Evolutionary conservation across 768 basidiomycete species (phyloP).

Genomic region (Leucocoprinus leucothites): DNA sequence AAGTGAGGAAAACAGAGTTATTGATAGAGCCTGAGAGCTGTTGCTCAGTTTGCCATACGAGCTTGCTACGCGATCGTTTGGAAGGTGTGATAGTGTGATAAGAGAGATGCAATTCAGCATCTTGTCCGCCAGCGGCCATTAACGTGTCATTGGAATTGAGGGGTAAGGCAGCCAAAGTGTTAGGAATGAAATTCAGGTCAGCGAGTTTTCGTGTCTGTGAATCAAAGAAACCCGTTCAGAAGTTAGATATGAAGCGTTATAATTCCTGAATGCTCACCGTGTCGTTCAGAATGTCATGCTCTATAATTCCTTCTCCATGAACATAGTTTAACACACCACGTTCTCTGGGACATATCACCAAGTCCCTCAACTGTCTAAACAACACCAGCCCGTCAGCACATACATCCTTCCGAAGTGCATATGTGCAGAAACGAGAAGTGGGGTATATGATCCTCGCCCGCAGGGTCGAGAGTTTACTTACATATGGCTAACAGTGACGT

Average conservation of each 20-base stretch:
- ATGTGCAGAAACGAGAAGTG: conserved; percentile 13
- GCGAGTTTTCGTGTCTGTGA: conserved; percentile 41
- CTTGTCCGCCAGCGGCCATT: conserved; percentile 62
- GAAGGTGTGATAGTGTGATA: conserved; percentile 13
- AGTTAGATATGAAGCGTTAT: conserved; percentile 12
- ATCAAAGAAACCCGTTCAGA: not conserved
- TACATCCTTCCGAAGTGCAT: not conserved
- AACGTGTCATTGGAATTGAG: conserved; percentile 46
- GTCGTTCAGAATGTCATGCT: conserved; percentile 53
- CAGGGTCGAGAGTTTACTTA: conserved; percentile 31
- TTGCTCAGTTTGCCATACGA: conserved; percentile 16
- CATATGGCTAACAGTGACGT: conserved; percentile 62
- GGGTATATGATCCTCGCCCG: not conserved
- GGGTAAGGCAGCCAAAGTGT: conserved; percentile 49
- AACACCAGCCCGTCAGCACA: not conserved
- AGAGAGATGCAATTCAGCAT: conserved; percentile 66
- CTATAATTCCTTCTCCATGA: conserved; percentile 48
- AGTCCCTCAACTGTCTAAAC: conserved; percentile 73
- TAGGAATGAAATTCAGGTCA: conserved; percentile 48
- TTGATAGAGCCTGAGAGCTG: conserved; percentile 18
- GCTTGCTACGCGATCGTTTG: conserved; percentile 7
- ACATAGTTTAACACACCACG: conserved; percentile 65
- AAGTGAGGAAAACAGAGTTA: conserved; percentile 19
- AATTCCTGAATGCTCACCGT: conserved; percentile 33
- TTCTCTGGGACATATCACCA: conserved; percentile 70